Base-by-base conservation (phyloP, 768 basidiomycete genomes). In the Hericium alpestre region DNA sequence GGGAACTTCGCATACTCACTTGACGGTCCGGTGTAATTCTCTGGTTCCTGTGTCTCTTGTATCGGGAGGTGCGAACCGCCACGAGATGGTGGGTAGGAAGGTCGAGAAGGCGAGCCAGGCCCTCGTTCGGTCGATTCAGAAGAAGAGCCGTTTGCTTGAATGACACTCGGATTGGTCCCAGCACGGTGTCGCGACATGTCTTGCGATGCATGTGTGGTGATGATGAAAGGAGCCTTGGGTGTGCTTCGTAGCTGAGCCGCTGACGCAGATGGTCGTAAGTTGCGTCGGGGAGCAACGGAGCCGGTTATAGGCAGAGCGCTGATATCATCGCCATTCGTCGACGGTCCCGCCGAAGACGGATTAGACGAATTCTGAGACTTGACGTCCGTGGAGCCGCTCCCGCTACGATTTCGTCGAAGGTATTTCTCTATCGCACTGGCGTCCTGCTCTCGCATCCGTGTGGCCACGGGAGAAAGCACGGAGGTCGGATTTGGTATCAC, bases 351-450 rank as follows among this genome's bases (percentile, higher is more conserved):
- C 51, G 79, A 79, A 40, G 79, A 64, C 12, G 73, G 76, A 38
- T 58, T 63, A 50, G 74, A 75, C 22, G 79, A 81, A 65, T 79
- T 81, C 65, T 82, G 80, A 7, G 85, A 86, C 67, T 74, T 81
- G 61, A 77, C 81, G 63, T 89, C 86, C 13, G 86, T 86, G 1
- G 86, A 87, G 56, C 77, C 82, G 64, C 88, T 90, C 52, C 87
- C 90, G 66, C 89, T 92, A 56, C 90, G 80, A 73, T 87, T 88
- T 56, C 90, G 80, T 59, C 80, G 76, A 67, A 90, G 75, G 66
- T 90, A 93, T 65, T 90, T 88, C 68, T 90, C 89, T 76, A 87
- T 89, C 39, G 90, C 91, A 66, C 86, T 87, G 18, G 90, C 90
- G 66, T 93, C 90, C 57, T 83, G 78, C 70, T 90, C 86, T 62